Evolutionary conservation across 139 green algal species (phyloP).

Genomic region (Coelastrella sp.): DNA sequence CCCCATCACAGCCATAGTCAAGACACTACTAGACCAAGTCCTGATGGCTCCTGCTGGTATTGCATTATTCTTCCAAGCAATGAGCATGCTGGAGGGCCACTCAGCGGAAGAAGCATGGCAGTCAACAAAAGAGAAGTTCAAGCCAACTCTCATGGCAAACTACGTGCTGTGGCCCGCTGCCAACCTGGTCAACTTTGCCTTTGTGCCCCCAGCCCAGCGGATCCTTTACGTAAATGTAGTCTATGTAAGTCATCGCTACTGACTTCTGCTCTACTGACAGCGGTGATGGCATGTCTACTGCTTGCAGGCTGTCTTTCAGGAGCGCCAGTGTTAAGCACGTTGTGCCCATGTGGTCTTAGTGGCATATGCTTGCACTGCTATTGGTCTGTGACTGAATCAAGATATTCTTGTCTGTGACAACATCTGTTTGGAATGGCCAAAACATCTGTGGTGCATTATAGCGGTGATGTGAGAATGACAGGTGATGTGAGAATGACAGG

Average conservation of each 20-base stretch:
- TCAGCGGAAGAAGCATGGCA: not conserved
- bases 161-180: conserved; percentile 72
- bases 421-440: no score
- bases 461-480: no score
- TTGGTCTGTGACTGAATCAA: not conserved
- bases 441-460: no score
- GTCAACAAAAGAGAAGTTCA: conserved; percentile 40
- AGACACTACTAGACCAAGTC: conserved; percentile 61
- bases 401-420: not conserved
- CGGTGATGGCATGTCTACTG: not conserved
- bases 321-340: not conserved
- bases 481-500: no score
- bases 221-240: conserved; percentile 67
- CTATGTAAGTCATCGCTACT: conserved; percentile 5
- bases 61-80: conserved; percentile 58
- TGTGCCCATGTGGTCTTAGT: not conserved
- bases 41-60: conserved; percentile 57
- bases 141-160: conserved; percentile 52
- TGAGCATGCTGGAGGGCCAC: conserved; percentile 56
- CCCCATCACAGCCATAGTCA: conserved; percentile 50
- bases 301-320: not conserved
- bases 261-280: not conserved
- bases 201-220: conserved; percentile 62
- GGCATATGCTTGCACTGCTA: not conserved
- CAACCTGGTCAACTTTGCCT: conserved; percentile 70